Evolutionary conservation across 202 grass and related monocot genomes (phyloP), one percentile per base, ranked within the genome.

Genomic region (Dendrocalamus latiflorus): DNA sequence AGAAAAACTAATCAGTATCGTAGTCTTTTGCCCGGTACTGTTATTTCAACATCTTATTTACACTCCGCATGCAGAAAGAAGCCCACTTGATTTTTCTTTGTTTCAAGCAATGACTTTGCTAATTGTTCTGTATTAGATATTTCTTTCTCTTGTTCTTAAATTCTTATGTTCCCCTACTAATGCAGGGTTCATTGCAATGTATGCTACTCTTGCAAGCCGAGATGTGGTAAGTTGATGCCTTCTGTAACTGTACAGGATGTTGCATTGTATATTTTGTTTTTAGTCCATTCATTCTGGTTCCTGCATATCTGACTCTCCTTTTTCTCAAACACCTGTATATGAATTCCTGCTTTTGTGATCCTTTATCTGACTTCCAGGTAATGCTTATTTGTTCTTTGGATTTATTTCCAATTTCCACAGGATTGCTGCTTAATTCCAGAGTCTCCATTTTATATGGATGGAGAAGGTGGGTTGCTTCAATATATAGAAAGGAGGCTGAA

Each of bases 401-500:
- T 87, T 70, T 61, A 18, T 79, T 41, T 69, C 15, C 17, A 24
- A 53, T 70, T 87, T 81, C 38, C 77, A 59, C 50, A 99, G 96
- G 96, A 99, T 16, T 96, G 93, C 77, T 98, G 96, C 85, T 93
- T 98, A 85, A 98, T 98, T 82, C 95, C 93, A 1, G 96, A 98
- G 81, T 95, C 95, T 5, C 93, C 87, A 37, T 98, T 98, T 80
- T 93, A 90, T 83, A 78, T 98, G 75, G 95, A 98, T 84, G 95
- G 95, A 33, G 79, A 85, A 30, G 95, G 91, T 71, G 95, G 93
- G 60, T 71, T 95, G 51, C 65, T 98, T 1, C 85, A 95, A 64
- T 98, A 95, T 74, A 90, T 98, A 45, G 93, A 98, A 43, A 95
- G 89, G 80, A 86, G 89, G 70, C 68, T 98, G 72, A 95, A 93